Percentiles rank a stretch among this genome's conserved stretches.
Evolutionary conservation across 345 rosid genomes (phyloP).

Genomic region (Dimocarpus longan): DNA sequence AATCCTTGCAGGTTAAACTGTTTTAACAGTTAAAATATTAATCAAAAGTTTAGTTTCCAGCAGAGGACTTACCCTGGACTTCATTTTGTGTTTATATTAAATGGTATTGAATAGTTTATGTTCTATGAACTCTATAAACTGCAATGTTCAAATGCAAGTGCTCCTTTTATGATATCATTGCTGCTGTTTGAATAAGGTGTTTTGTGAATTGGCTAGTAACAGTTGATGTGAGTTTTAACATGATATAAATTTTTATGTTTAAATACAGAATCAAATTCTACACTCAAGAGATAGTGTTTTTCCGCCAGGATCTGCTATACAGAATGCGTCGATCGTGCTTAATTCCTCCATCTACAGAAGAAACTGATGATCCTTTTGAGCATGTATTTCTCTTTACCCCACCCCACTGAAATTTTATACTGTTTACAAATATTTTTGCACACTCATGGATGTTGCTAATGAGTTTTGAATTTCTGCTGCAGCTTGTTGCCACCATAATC

Average conservation of each 20-base stretch:
- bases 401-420: background rate
- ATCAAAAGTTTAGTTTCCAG: background rate
- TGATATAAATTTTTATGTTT: slow-evolving; percentile 14
- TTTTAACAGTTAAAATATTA: slow-evolving; percentile 2
- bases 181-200: slow-evolving; percentile 6
- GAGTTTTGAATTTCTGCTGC: slow-evolving; percentile 34
- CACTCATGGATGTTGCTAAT: slow-evolving; percentile 17
- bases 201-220: background rate
- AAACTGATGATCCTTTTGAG: slow-evolving; percentile 77
- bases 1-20: slow-evolving; percentile 94
- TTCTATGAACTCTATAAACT: slow-evolving; percentile 11
- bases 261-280: slow-evolving; percentile 78
- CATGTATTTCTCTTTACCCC: slow-evolving; percentile 53
- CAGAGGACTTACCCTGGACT: background rate
- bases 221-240: background rate
- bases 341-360: slow-evolving; percentile 81
- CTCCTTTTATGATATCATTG: background rate
- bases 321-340: slow-evolving; percentile 93
- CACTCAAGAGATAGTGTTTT: slow-evolving; percentile 90
- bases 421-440: background rate
- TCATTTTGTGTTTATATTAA: too few species aligned
- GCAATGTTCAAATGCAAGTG: background rate
- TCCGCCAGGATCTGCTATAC: slow-evolving; percentile 83
- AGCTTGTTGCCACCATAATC: slow-evolving; percentile 93
- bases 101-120: background rate